phyloP scores from a whole-genome alignment of 176 grass and related monocot species.

The Ensete ventricosum region DNA sequence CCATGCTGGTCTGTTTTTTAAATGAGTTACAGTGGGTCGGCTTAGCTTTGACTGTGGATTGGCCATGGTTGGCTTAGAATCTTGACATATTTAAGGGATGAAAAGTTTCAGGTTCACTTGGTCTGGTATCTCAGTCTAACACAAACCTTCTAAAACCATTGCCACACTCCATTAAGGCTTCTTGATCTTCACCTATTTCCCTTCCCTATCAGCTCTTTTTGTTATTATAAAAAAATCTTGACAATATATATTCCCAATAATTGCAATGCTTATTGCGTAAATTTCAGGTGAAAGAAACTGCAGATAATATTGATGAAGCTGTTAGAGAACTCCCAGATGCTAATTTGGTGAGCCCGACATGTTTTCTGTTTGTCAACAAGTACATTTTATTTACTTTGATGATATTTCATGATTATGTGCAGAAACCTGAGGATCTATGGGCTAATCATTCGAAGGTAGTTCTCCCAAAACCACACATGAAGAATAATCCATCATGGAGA shows the following conservation, averaged over 20 bases:
- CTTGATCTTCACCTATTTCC: neutral
- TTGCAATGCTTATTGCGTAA: neutral
- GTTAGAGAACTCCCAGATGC: conserved; percentile 95
- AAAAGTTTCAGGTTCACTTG: neutral
- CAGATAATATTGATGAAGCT: conserved; percentile 77
- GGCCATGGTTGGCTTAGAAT: neutral
- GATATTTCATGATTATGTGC: conserved; percentile 20
- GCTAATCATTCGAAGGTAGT: conserved; percentile 81
- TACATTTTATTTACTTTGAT: conserved; percentile 18
- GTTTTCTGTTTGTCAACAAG: conserved; percentile 18
- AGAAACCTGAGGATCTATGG: conserved; percentile 90
- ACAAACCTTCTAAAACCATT: neutral
- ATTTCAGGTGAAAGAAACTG: conserved; percentile 78
- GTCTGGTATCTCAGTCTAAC: neutral
- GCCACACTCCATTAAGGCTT: neutral
- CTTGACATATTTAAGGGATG: neutral
- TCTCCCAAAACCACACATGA: conserved; percentile 83
- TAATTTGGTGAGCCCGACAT: conserved; percentile 51
- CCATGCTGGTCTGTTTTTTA: too few species aligned
- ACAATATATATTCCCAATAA: neutral
- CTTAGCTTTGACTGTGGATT: neutral
- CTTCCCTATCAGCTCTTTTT: neutral
- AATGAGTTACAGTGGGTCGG: neutral
- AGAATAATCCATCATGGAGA: conserved; percentile 61
- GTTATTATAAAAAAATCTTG: neutral